These are phyloP conservation scores for Agroathelia rolfsii DNA, from an alignment of 1,284 basidiomycete species.

Conservation along the genomic window DNA sequence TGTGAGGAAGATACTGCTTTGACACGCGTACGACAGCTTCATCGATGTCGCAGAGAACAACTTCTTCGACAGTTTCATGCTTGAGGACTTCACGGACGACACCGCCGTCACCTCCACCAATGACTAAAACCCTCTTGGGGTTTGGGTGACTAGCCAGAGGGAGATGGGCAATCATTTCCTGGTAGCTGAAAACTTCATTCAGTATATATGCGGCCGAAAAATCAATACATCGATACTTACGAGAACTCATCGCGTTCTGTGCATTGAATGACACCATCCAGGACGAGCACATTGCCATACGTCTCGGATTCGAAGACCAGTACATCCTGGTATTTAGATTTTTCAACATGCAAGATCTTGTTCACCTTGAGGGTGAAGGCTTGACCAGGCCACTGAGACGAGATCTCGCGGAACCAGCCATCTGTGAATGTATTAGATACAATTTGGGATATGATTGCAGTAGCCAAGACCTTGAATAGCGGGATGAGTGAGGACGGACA, in stretches of 20 bases:
- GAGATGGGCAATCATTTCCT: constrained; percentile 98
- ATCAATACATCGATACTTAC: constrained; percentile 38
- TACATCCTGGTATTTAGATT: constrained; percentile 91
- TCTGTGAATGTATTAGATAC: constrained; percentile 34
- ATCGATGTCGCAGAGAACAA: constrained; percentile 97
- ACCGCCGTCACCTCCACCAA: constrained; percentile 94
- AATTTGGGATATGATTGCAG: background rate
- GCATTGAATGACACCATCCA: constrained; percentile 95
- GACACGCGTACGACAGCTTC: constrained; percentile 97
- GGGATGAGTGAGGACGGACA: constrained; percentile 23
- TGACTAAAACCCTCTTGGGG: constrained; percentile 92
- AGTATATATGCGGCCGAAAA: constrained; percentile 4
- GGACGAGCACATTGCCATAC: constrained; percentile 91
- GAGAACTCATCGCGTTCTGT: constrained; percentile 98
- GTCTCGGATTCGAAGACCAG: constrained; percentile 93
- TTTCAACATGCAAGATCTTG: constrained; percentile 91
- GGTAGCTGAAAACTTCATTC: constrained; percentile 55
- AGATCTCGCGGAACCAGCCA: constrained; percentile 98
- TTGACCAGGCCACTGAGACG: constrained; percentile 94
- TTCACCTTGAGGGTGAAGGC: constrained; percentile 94
- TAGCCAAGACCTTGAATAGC: constrained; percentile 18
- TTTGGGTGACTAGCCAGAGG: constrained; percentile 94
- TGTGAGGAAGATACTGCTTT: constrained; percentile 88
- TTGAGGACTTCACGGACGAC: constrained; percentile 97
- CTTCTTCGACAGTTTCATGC: constrained; percentile 85